A percentile compares a stretch with the other conserved stretches of the same genome.
These are phyloP conservation scores for Stygiomarasmius scandens DNA, from an alignment of 1,284 basidiomycete genomes.

Conservation along the genomic window DNA sequence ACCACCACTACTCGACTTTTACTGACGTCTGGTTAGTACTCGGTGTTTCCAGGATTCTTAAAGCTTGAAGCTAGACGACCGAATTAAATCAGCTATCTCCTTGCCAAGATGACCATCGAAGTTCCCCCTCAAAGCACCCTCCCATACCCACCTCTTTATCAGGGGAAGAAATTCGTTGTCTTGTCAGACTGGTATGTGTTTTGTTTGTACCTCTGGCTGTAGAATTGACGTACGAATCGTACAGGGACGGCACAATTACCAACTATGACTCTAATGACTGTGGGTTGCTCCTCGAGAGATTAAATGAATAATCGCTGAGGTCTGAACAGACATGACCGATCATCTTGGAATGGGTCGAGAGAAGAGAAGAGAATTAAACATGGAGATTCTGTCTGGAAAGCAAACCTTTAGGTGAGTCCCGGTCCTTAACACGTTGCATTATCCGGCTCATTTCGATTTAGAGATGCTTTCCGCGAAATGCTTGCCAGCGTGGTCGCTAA, in stretches of 20 bases:
- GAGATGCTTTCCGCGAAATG: slow-evolving; percentile 83
- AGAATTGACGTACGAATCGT: too few species aligned
- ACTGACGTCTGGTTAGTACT: not conserved
- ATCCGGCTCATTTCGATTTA: too few species aligned
- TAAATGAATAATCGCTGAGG: too few species aligned
- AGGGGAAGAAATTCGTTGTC: slow-evolving; percentile 82
- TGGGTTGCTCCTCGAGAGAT: slow-evolving; percentile 38
- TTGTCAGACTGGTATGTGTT: slow-evolving; percentile 81
- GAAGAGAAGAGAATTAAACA: slow-evolving; percentile 70
- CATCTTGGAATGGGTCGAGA: slow-evolving; percentile 74
- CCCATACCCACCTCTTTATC: slow-evolving; percentile 78
- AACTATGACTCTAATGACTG: slow-evolving; percentile 91
- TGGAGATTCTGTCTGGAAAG: slow-evolving; percentile 67
- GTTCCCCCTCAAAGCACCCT: slow-evolving; percentile 61
- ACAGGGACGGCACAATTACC: slow-evolving; percentile 95
- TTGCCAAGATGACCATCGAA: not conserved
- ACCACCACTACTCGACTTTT: not conserved
- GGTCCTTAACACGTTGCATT: too few species aligned
- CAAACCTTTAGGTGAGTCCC: slow-evolving; percentile 68
- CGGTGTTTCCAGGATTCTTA: not conserved
- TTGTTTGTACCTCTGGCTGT: too few species aligned
- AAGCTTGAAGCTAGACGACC: too few species aligned
- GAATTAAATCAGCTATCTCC: not conserved
- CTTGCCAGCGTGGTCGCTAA: slow-evolving; percentile 70
- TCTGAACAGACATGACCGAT: slow-evolving; percentile 64